phyloP scores from a whole-genome alignment of 768 basidiomycete species.

The Sporobolomyces phaffii region DNA sequence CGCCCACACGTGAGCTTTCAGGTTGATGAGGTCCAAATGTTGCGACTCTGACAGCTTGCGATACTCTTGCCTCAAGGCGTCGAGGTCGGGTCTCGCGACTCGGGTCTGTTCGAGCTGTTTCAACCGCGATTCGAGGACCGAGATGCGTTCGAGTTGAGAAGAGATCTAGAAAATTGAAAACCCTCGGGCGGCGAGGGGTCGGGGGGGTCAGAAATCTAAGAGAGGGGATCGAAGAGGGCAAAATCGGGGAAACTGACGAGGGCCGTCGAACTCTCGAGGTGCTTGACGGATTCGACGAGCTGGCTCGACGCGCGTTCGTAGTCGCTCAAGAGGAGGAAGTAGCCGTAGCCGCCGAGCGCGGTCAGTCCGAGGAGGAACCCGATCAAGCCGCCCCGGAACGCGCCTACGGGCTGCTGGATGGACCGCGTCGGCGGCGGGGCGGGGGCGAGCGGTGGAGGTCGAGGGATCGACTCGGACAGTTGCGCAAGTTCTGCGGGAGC shows the following conservation, averaged over 20 bases:
- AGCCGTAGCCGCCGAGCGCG: slow-evolving; percentile 24
- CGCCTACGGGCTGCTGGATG: slow-evolving; percentile 20
- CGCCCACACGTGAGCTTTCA: slow-evolving; percentile 31
- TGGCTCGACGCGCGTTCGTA: slow-evolving; percentile 5
- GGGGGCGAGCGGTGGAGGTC: background rate
- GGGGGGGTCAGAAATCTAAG: too few relatives aligned
- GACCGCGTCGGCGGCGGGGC: background rate
- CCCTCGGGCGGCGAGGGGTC: too few relatives aligned
- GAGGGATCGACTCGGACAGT: background rate
- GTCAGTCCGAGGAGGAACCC: slow-evolving; percentile 29
- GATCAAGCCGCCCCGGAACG: slow-evolving; percentile 28
- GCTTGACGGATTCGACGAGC: slow-evolving; percentile 18
- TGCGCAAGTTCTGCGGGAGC: background rate
- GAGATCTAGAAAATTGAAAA: background rate
- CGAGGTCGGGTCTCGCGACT: background rate
- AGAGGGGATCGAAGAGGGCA: too few relatives aligned
- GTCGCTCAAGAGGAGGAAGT: slow-evolving; percentile 24
- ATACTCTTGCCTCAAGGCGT: slow-evolving; percentile 14
- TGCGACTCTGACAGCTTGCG: slow-evolving; percentile 14
- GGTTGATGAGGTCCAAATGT: slow-evolving; percentile 20
- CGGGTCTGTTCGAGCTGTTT: background rate
- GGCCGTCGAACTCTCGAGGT: slow-evolving; percentile 12
- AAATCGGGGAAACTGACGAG: slow-evolving; percentile 6
- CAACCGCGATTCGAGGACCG: background rate
- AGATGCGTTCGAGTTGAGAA: background rate